A percentile compares a stretch with the other conserved stretches of the same genome.
phyloP scores from a whole-genome alignment of 371 early-diverging fungal genomes.

The Mucor plumbeus region DNA sequence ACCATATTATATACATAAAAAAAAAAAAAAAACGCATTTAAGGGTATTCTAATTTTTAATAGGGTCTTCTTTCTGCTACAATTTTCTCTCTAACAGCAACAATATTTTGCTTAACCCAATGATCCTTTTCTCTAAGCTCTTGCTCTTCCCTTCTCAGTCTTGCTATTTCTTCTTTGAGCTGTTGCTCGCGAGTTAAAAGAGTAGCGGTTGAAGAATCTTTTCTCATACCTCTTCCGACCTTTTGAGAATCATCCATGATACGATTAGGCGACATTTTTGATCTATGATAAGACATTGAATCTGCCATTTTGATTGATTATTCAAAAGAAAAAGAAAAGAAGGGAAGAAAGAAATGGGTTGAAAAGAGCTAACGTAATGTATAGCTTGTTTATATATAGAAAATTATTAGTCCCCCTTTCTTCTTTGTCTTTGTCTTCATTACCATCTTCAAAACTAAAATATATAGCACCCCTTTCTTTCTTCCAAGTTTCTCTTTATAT shows the following conservation, averaged over 20 bases:
- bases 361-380: not conserved
- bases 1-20: no score
- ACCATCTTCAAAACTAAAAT: constrained; percentile 4
- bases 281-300: constrained; percentile 49
- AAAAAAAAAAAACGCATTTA: no score
- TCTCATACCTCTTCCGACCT: constrained; percentile 17
- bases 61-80: constrained; percentile 28
- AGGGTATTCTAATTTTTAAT: not conserved
- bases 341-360: not conserved
- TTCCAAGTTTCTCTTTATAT: constrained; percentile 4
- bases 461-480: constrained; percentile 2
- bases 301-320: constrained; percentile 38
- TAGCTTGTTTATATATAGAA: not conserved
- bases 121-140: constrained; percentile 48
- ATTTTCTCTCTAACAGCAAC: constrained; percentile 50
- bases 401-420: not conserved
- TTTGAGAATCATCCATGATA: constrained; percentile 28
- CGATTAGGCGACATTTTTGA: constrained; percentile 56
- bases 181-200: constrained; percentile 44
- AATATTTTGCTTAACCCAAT: constrained; percentile 51
- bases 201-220: constrained; percentile 30
- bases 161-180: constrained; percentile 53
- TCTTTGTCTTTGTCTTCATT: not conserved
- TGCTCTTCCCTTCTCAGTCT: constrained; percentile 48
- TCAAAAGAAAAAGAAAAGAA: not conserved